Evolutionary conservation across 257 asterid genomes (phyloP).

Genomic region (Echium plantagineum): DNA sequence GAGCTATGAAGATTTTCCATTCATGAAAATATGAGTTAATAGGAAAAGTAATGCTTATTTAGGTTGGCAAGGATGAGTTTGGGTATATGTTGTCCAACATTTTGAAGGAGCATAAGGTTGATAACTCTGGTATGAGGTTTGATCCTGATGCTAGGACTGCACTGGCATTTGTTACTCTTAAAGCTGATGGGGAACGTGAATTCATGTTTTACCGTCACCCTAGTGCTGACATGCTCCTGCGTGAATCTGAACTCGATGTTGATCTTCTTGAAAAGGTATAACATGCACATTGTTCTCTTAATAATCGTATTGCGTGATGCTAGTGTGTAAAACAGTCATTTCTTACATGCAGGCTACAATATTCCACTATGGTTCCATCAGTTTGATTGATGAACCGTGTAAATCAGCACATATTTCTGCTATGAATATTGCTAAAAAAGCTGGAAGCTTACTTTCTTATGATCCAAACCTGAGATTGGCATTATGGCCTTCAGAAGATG

Average conservation of each 20-base stretch:
- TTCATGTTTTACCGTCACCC: slow-evolving; percentile 88
- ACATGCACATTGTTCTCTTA: neutral
- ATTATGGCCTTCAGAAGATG: slow-evolving; percentile 84
- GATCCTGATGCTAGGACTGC: slow-evolving; percentile 80
- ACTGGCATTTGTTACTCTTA: slow-evolving; percentile 75
- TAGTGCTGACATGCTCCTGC: slow-evolving; percentile 85
- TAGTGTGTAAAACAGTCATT: slow-evolving; percentile 8
- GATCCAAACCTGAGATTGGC: slow-evolving; percentile 91
- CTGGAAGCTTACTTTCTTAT: slow-evolving; percentile 74
- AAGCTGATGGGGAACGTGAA: slow-evolving; percentile 88
- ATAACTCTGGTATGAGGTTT: slow-evolving; percentile 67
- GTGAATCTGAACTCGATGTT: slow-evolving; percentile 61
- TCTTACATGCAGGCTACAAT: slow-evolving; percentile 57
- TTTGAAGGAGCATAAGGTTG: slow-evolving; percentile 66
- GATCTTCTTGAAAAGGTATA: slow-evolving; percentile 62
- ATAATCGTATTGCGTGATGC: neutral
- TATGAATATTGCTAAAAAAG: slow-evolving; percentile 58
- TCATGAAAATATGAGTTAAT: neutral
- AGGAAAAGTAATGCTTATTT: slow-evolving; percentile 8
- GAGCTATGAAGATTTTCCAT: neutral
- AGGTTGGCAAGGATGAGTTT: slow-evolving; percentile 93
- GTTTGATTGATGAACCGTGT: slow-evolving; percentile 87
- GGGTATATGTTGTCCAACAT: slow-evolving; percentile 73
- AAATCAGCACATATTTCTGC: slow-evolving; percentile 76
- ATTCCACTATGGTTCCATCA: slow-evolving; percentile 88